These are phyloP conservation scores for Plectosphaerella cucumerina DNA, from an alignment of 2,329 filamentous ascomycete species.

Conservation along the genomic window DNA sequence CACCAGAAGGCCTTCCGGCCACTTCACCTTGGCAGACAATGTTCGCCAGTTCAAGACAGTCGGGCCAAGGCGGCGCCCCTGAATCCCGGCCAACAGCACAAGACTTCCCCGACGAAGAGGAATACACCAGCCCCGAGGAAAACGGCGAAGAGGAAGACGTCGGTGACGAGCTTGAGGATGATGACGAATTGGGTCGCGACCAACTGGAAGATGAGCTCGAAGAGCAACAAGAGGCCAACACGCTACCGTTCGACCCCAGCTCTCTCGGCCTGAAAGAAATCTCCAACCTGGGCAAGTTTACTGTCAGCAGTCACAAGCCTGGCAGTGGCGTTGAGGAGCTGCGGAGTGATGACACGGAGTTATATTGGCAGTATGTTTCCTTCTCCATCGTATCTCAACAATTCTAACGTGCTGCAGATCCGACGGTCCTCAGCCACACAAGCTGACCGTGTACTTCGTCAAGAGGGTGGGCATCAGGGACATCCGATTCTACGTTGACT, in stretches of 20 bases:
- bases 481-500: slow-evolving; percentile 84
- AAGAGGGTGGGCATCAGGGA: slow-evolving; percentile 75
- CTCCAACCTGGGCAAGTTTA: slow-evolving; percentile 78
- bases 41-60: not conserved
- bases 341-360: slow-evolving; percentile 65
- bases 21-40: not conserved
- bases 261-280: slow-evolving; percentile 71
- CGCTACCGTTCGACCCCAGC: slow-evolving; percentile 44
- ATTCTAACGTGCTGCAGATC: slow-evolving; percentile 43
- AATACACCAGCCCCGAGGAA: slow-evolving; percentile 25
- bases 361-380: slow-evolving; percentile 67
- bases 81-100: not conserved
- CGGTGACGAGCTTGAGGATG: slow-evolving; percentile 16
- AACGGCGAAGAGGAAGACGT: slow-evolving; percentile 18
- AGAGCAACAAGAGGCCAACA: slow-evolving; percentile 31
- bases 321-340: slow-evolving; percentile 75
- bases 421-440: slow-evolving; percentile 79
- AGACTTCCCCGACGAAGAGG: slow-evolving; percentile 14
- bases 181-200: not conserved
- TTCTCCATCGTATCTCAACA: not conserved
- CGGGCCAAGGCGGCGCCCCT: not conserved
- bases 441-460: slow-evolving; percentile 80
- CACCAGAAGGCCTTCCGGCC: not conserved
- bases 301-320: slow-evolving; percentile 76
- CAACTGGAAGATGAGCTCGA: slow-evolving; percentile 22